These are phyloP conservation scores for Penicillium sp. DNA, from an alignment of 2,329 filamentous ascomycete species.

Conservation along the genomic window DNA sequence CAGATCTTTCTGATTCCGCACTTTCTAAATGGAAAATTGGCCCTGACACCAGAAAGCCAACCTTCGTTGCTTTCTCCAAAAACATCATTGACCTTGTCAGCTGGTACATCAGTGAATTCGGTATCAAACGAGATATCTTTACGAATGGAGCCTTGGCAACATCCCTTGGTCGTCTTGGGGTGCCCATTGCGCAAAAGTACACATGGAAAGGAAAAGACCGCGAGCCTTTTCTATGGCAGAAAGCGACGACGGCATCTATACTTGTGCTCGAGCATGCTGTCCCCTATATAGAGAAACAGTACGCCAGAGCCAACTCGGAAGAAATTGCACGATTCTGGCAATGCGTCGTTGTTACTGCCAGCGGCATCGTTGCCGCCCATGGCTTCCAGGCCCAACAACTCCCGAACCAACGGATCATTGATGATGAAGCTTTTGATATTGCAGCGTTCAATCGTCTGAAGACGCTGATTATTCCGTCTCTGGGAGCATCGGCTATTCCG, in stretches of 20 bases:
- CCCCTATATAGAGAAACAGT: constrained; percentile 50
- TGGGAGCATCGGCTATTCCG: constrained; percentile 61
- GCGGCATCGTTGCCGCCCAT: constrained; percentile 64
- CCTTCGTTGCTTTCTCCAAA: constrained; percentile 85
- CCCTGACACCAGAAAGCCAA: constrained; percentile 53
- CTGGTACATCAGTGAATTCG: constrained; percentile 39
- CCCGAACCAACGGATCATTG: constrained; percentile 45
- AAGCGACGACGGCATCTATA: constrained; percentile 66
- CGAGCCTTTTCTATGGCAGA: constrained; percentile 67
- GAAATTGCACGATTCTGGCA: constrained; percentile 62
- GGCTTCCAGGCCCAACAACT: constrained; percentile 44
- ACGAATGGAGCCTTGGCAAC: constrained; percentile 59
- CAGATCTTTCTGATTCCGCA: constrained; percentile 63
- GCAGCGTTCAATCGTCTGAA: constrained; percentile 62
- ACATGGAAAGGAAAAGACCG: constrained; percentile 66
- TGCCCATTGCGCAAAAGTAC: constrained; percentile 74
- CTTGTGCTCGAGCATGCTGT: constrained; percentile 63
- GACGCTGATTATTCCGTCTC: constrained; percentile 62
- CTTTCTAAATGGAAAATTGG: constrained; percentile 35
- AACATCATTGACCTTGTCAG: constrained; percentile 64
- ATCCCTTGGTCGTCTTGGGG: constrained; percentile 61
- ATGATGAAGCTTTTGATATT: constrained; percentile 79
- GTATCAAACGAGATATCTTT: constrained; percentile 61
- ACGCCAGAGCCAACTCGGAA: constrained; percentile 24
- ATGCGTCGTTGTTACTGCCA: constrained; percentile 57